Conservation (phyloP, 345 rosid species). For the Pistacia vera region DNA sequence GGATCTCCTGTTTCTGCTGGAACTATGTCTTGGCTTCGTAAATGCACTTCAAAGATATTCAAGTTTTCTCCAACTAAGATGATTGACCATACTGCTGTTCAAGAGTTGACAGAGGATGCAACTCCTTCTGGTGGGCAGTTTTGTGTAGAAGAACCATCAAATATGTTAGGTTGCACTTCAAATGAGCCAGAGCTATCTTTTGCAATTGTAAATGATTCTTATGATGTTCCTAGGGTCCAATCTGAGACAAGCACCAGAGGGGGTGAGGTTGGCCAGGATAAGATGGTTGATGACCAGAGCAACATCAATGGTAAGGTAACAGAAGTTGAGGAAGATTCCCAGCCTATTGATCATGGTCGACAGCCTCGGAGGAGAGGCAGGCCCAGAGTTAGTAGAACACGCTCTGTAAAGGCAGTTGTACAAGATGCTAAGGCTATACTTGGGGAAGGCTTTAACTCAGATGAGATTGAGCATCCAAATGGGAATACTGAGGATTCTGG, state of each 20-base stretch:
- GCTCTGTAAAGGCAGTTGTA: conserved; percentile 77
- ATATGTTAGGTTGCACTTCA: conserved; percentile 29
- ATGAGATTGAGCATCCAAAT: conserved; percentile 46
- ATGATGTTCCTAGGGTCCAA: conserved; percentile 47
- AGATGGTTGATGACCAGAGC: conserved; percentile 53
- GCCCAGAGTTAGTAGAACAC: conserved; percentile 61
- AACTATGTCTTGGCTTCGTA: conserved; percentile 74
- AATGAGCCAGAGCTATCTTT: conserved; percentile 46
- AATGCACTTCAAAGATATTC: conserved; percentile 82
- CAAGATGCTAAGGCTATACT: conserved; percentile 71
- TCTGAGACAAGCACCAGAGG: conserved; percentile 47
- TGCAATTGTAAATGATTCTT: conserved; percentile 40
- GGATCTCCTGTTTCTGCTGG: conserved; percentile 62
- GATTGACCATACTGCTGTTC: conserved; percentile 41
- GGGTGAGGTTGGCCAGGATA: conserved; percentile 44
- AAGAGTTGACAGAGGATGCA: conserved; percentile 35
- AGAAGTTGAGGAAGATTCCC: conserved; percentile 52
- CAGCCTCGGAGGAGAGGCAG: conserved; percentile 54
- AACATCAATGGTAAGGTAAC: conserved; percentile 47
- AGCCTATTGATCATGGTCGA: conserved; percentile 48
- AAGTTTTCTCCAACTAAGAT: conserved; percentile 71
- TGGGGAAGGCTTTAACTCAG: conserved; percentile 53
- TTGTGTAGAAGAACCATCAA: conserved; percentile 41
- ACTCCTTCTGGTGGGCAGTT: conserved; percentile 30
- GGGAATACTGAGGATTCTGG: conserved; percentile 55